A percentile compares a stretch with the other conserved stretches of the same genome.
Evolutionary conservation across 1,139 yeast genomes (phyloP).

Genomic region (Pneumocystis sp.): DNA sequence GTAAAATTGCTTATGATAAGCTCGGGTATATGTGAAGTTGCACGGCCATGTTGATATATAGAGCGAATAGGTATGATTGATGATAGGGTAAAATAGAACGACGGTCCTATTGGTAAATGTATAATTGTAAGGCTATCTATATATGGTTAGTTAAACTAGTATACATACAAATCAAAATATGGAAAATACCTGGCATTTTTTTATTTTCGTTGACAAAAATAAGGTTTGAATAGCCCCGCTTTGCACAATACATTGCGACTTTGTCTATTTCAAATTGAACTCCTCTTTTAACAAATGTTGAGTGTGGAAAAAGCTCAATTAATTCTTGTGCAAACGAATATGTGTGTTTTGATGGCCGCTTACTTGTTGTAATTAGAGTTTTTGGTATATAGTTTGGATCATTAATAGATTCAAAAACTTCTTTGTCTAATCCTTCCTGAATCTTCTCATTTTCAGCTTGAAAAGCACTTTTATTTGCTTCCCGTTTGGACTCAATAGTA

Average conservation of each 20-base stretch:
- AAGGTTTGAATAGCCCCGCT: conserved; percentile 74
- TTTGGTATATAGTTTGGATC: conserved; percentile 52
- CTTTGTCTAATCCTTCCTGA: conserved; percentile 49
- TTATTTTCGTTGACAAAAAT: conserved; percentile 86
- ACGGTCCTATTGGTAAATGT: conserved; percentile 88
- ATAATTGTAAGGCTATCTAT: conserved; percentile 74
- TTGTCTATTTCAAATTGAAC: conserved; percentile 70
- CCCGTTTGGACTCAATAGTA: conserved; percentile 79
- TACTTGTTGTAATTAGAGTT: conserved; percentile 75
- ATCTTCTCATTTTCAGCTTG: background rate
- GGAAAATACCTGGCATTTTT: conserved; percentile 39
- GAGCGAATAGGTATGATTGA: conserved; percentile 61
- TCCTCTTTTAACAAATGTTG: conserved; percentile 76
- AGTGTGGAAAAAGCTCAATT: conserved; percentile 71
- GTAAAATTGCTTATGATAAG: conserved; percentile 79
- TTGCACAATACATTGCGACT: conserved; percentile 66
- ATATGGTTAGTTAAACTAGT: background rate
- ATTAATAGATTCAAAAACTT: conserved; percentile 56
- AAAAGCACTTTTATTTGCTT: conserved; percentile 74
- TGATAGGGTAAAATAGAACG: conserved; percentile 77
- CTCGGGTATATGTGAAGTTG: conserved; percentile 86
- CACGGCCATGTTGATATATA: conserved; percentile 75
- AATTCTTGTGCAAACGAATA: conserved; percentile 81
- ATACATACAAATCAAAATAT: background rate
- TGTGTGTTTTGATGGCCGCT: conserved; percentile 70